phyloP scores from a whole-genome alignment of 2,329 filamentous ascomycete species.

The Colletotrichum tabaci region DNA sequence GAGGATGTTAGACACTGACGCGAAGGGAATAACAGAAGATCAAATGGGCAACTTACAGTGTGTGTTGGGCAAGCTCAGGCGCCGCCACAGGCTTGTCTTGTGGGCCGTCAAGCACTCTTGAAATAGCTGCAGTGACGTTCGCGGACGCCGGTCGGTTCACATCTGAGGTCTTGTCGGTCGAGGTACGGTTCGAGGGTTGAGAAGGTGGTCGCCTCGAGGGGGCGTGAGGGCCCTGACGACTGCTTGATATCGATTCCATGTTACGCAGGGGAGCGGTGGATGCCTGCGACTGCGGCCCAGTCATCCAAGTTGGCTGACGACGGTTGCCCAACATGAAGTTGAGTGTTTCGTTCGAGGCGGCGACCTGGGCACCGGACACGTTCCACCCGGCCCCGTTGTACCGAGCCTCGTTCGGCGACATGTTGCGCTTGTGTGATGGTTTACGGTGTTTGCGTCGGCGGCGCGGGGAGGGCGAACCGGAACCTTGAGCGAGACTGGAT shows the following conservation, averaged over 20 bases:
- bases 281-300: neutral
- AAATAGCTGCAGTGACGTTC: neutral
- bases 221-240: neutral
- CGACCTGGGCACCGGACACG: conserved; percentile 49
- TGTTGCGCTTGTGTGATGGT: conserved; percentile 9
- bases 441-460: conserved; percentile 32
- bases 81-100: neutral
- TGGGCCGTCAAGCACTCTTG: neutral
- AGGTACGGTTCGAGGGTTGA: neutral
- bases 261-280: neutral
- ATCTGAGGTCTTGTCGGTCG: conserved; percentile 3
- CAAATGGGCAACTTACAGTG: conserved; percentile 14
- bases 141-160: neutral
- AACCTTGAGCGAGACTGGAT: conserved; percentile 38
- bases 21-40: conserved; percentile 3
- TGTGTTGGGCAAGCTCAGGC: conserved; percentile 14
- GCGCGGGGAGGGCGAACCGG: conserved; percentile 27
- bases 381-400: conserved; percentile 4
- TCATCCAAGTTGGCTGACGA: conserved; percentile 53
- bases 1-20: conserved; percentile 4
- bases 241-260: conserved; percentile 4
- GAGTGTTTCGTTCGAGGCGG: conserved; percentile 58
- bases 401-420: conserved; percentile 23
- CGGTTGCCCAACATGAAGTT: conserved; percentile 56
- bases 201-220: neutral